A percentile compares a stretch with the other conserved stretches of the same genome.
Evolutionary conservation across 179 eudicot species (phyloP).

Genomic region (Corrigiola litoralis): DNA sequence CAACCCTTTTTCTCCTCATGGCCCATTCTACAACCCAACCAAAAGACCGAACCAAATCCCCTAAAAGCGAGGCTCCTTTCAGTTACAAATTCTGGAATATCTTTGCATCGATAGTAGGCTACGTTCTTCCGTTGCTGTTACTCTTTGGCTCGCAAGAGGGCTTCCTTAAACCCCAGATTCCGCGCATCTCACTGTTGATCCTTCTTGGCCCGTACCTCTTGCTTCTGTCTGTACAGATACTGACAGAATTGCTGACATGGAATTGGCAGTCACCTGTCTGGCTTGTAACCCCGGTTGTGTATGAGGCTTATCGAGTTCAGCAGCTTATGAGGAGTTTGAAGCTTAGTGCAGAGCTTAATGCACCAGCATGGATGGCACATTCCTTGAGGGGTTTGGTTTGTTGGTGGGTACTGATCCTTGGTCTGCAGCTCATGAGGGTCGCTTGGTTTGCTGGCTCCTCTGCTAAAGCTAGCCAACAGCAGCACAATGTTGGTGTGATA

Average conservation of each 20-base stretch:
- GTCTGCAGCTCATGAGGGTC: slow-evolving; percentile 97
- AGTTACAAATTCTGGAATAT: slow-evolving; percentile 82
- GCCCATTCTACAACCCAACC: slow-evolving; percentile 82
- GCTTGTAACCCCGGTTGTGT: slow-evolving; percentile 85
- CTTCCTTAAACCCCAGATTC: slow-evolving; percentile 58
- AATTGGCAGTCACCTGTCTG: slow-evolving; percentile 94
- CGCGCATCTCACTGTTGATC: slow-evolving; percentile 58
- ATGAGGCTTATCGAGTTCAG: slow-evolving; percentile 78
- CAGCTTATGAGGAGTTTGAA: slow-evolving; percentile 94
- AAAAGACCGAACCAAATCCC: slow-evolving; percentile 30
- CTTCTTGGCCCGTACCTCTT: slow-evolving; percentile 86
- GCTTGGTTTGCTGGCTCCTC: slow-evolving; percentile 96
- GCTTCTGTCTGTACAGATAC: slow-evolving; percentile 71
- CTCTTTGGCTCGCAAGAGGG: slow-evolving; percentile 59
- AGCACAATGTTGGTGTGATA: slow-evolving; percentile 18
- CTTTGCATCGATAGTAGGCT: slow-evolving; percentile 59
- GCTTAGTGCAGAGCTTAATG: slow-evolving; percentile 72
- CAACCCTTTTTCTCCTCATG: slow-evolving; percentile 82
- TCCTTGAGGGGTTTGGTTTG: slow-evolving; percentile 77
- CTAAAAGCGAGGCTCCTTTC: slow-evolving; percentile 55
- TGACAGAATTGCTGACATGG: slow-evolving; percentile 90
- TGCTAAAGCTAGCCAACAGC: slow-evolving; percentile 37
- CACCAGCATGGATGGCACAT: slow-evolving; percentile 75
- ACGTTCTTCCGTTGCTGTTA: slow-evolving; percentile 51
- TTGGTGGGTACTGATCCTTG: slow-evolving; percentile 93